Base-by-base conservation (phyloP, 805 yeast species). In the Lipomyces yamadae region DNA sequence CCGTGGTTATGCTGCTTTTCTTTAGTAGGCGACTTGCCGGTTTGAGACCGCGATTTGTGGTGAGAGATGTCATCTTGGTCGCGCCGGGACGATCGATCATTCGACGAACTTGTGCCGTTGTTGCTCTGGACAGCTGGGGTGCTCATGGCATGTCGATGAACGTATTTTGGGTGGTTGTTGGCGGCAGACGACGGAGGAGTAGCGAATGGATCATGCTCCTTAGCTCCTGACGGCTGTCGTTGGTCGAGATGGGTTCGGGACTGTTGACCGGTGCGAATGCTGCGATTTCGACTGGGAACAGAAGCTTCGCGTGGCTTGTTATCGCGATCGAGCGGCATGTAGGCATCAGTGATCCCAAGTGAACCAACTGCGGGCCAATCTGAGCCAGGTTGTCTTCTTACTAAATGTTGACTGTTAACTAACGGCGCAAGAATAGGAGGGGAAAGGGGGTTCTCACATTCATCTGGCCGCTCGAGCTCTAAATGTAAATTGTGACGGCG, bases 271-370 rank as follows among this genome's bases (percentile, higher is more conserved):
- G 24, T 52, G n/a, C 15, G 55, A 24, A 24, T 29, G 32, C 34
- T 11, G 24, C 33, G 32, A 29, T 29, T 15, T 7, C 55, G 30
- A 7, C n/a, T 18, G 15, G 55, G 58, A 6, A 33, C 18, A 11
- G 58, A 13, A 13, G 37, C 6, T 56, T 29, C 29, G 42, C 45
- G 58, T 5, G 32, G 60, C 48, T 52, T 29, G 32, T 57, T 59
- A 60, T 59, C 62, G 11, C 62, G 57, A 48, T 60, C 63, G 11
- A 52, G 63, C 11, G 61, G 61, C 61, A 60, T 54, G 37, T 60
- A 30, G 10, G 61, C 53, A 24, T 24, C 61, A 39, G 33, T 34
- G 48, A 54, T 60, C n/a, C 10, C 63, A 18, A 24, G 62, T 3
- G 62, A 50, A n/a, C 29, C 55, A 52, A 32, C 24, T 11, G 39